Evolutionary conservation across 257 asterid genomes (phyloP).

Genomic region (Sherardia arvensis): DNA sequence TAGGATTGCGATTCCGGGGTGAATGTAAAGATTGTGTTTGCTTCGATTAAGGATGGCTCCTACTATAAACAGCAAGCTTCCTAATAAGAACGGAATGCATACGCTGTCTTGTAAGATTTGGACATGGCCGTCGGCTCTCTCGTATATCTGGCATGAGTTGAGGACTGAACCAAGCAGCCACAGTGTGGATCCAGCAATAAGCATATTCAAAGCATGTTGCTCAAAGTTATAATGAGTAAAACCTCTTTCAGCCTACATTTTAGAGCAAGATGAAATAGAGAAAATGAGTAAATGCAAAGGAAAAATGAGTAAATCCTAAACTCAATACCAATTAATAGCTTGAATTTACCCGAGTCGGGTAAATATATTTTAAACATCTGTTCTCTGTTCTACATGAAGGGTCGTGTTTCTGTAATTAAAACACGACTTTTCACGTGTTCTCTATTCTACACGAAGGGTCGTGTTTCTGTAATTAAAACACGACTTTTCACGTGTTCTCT

Average conservation of each 20-base stretch:
- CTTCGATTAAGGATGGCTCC: constrained; percentile 47
- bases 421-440: no score
- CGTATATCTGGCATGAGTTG: constrained; percentile 81
- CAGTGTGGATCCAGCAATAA: constrained; percentile 59
- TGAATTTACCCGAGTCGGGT: no score
- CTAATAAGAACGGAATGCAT: constrained; percentile 60
- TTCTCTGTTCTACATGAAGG: no score
- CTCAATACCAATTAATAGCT: no score
- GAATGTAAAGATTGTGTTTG: constrained; percentile 29
- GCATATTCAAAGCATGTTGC: constrained; percentile 47
- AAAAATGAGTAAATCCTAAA: no score
- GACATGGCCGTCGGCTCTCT: constrained; percentile 68
- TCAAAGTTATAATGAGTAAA: constrained; percentile 26
- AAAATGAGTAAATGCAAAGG: background rate
- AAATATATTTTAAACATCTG: no score
- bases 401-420: no score
- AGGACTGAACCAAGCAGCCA: constrained; percentile 85
- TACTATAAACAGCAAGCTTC: constrained; percentile 57
- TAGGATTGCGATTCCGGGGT: constrained; percentile 46
- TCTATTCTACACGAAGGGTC: no score
- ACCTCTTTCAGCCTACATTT: constrained; percentile 54
- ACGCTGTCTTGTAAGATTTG: constrained; percentile 75
- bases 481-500: no score
- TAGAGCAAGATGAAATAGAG: background rate
- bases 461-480: no score